Base-by-base conservation (phyloP, 176 grass and related monocot species). In the Carex kokanica region DNA sequence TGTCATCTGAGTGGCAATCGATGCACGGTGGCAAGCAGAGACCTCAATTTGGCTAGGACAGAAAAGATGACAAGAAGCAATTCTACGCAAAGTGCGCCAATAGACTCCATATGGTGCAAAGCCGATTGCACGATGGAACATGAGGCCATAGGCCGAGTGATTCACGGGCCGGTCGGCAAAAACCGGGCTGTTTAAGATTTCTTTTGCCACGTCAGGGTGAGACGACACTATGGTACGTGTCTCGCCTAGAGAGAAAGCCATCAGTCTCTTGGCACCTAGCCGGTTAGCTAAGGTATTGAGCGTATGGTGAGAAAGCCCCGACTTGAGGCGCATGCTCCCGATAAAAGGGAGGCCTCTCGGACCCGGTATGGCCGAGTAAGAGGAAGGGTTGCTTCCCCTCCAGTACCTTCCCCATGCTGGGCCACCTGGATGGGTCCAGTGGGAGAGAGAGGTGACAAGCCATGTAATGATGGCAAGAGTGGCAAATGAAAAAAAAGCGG, bases 81-180 rank as follows among this genome's bases (percentile, higher is more conserved):
- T 74, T 63, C 88, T 90, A 18, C 92, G 90, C 73, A 94, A 88
- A 64, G 60, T 83, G 36, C 87, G 86, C 92, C 92, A 94, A 83
- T 97, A 94, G 2, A 74, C 32, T 15, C 95, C 92, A 77, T 94
- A 90, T 74, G 93, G 88, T 16, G 95, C 92, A 85, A 97, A 97
- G 24, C 94, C 95, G 65, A 94, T 94, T 67, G 95, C 81, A 60
- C 90, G 92, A 78, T 97, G 88, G 83, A 97, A 97, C 95, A 94
- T 92, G 88, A 97, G 92, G 69, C 92, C 88, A 88, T 94, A 97
- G 36, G 92, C 92, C 0, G 92, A 91, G 70, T 97, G 88, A 80
- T 92, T 97, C 15, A 80, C 64, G 17, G 92, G 92, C 0, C 90
- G 90, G 60, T 84, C 86, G 73, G 90, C 86, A 79, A 97, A 97